A percentile compares a stretch with the other conserved stretches of the same genome.
phyloP scores from a whole-genome alignment of 2,329 filamentous ascomycete species.

The Claviceps arundinis region DNA sequence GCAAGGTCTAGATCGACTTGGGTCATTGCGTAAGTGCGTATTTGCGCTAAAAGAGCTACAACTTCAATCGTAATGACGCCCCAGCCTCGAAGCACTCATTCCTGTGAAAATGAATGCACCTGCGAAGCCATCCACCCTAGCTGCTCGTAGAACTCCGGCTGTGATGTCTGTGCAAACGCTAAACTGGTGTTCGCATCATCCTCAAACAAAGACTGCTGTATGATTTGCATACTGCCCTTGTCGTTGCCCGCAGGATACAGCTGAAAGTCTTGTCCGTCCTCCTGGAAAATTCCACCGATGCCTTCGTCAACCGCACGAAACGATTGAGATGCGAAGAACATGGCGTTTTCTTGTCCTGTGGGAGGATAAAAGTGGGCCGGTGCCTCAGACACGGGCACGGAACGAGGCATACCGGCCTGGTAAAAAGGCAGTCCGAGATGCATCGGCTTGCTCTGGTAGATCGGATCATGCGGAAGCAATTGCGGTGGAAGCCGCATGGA shows the following conservation, averaged over 20 bases:
- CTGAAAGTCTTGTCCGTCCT: conserved; percentile 46
- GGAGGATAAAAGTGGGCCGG: conserved; percentile 54
- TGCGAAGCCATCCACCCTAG: conserved; percentile 27
- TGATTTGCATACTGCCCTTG: conserved; percentile 27
- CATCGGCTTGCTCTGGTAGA: conserved; percentile 31
- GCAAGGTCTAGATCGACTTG: too few relatives aligned
- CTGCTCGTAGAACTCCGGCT: conserved; percentile 35
- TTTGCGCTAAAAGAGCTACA: too few relatives aligned
- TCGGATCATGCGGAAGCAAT: conserved; percentile 20
- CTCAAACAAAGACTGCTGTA: conserved; percentile 36
- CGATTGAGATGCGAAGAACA: conserved; percentile 55
- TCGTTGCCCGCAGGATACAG: conserved; percentile 37
- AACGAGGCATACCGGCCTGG: conserved; percentile 14
- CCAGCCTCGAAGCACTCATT: background rate
- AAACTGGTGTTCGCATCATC: conserved; percentile 36
- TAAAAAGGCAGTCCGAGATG: conserved; percentile 26
- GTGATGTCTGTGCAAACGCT: conserved; percentile 38
- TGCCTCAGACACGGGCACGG: conserved; percentile 9
- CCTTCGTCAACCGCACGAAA: conserved; percentile 50
- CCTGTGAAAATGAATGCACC: background rate
- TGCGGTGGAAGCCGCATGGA: conserved; percentile 43
- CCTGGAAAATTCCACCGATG: conserved; percentile 41
- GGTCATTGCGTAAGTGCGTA: too few relatives aligned
- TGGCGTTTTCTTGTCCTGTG: conserved; percentile 51
- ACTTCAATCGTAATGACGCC: too few relatives aligned